Percentiles rank a stretch among this genome's conserved stretches.
phyloP scores from a whole-genome alignment of 2,329 filamentous ascomycete genomes.

The Beauveria pseudobassiana region DNA sequence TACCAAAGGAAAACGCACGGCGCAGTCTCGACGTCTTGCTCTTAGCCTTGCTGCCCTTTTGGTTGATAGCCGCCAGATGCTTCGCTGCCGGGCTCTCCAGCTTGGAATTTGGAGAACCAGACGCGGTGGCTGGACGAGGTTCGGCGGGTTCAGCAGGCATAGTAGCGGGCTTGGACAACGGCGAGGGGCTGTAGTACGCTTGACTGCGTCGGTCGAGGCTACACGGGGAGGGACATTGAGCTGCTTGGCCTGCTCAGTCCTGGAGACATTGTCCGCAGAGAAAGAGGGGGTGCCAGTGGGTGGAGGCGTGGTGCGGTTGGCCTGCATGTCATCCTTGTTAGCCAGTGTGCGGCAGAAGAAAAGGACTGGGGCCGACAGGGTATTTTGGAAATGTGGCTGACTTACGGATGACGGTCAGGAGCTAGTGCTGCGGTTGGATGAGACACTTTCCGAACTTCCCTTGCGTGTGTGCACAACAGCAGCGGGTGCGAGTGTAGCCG shows the following conservation, averaged over 20 bases:
- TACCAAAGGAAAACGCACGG: constrained; percentile 93
- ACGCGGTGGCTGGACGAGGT: constrained; percentile 29
- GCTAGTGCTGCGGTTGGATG: constrained; percentile 48
- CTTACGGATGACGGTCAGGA: constrained; percentile 62
- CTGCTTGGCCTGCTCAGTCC: constrained; percentile 46
- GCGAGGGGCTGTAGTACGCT: constrained; percentile 62
- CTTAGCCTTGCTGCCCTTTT: constrained; percentile 69
- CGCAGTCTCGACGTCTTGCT: constrained; percentile 82
- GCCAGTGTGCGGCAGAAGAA: constrained; percentile 26
- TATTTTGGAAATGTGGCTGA: constrained; percentile 20
- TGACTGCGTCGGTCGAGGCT: constrained; percentile 59
- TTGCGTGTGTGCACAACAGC: constrained; percentile 32
- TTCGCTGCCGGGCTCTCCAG: constrained; percentile 66
- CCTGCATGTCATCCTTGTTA: constrained; percentile 46
- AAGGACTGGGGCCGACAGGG: constrained; percentile 17
- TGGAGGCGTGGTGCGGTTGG: constrained; percentile 50
- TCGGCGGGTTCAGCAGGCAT: constrained; percentile 49
- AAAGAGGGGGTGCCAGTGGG: constrained; percentile 47
- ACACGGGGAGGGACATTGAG: constrained; percentile 54
- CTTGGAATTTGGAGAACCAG: constrained; percentile 28
- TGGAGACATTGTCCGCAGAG: constrained; percentile 38
- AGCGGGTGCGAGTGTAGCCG: constrained; percentile 27
- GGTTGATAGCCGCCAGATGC: constrained; percentile 79
- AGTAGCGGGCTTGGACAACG: constrained; percentile 63
- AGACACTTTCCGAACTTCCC: constrained; percentile 58